Evolutionary conservation across 2,329 filamentous ascomycete species (phyloP), one percentile per base, ranked within the genome.

Genomic region (Neopestalotiopsis sp.): DNA sequence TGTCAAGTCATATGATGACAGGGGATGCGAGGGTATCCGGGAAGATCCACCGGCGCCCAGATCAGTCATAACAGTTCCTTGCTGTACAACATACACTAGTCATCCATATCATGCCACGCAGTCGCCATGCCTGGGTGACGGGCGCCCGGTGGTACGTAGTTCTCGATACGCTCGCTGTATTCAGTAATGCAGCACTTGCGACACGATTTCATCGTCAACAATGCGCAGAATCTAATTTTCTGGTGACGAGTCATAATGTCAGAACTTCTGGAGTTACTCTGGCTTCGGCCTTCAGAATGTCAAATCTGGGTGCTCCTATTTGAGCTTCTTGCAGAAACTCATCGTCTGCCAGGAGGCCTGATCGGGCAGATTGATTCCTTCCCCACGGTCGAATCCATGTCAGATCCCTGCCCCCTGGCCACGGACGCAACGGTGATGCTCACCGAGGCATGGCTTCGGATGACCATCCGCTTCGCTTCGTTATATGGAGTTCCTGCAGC

Each of bases 331-430:
- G 42, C 63, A 65, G n/a, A 32, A 12, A 28, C 9, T 64, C 12
- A 42, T 30, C 17, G 42, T 28, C 40, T 32, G 30, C 63, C 40
- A 32, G 10, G 9, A 65, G 20, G 24, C 17, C 12, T 24, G 17
- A n/a, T 42, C 38, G 17, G 38, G 61, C n/a, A 34, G 28, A n/a
- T 20, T 40, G 49, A 45, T 28, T 24, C n/a, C 30, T 65, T 56
- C 63, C 45, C 40, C 40, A 32, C 28, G 63, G 32, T 14, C 34
- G 32, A 42, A 13, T 34, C 61, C 40, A 63, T 42, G 61, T 20
- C 34, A 20, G 9, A 63, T 63, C 61, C 61, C 40, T 63, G 61
- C 61, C n/a, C 13, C 40, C 6, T 61, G 24, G 32, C 32, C 58
- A 32, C 58, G 17, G 24, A 17, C 42, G 42, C 42, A 49, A n/a